phyloP scores from a whole-genome alignment of 2,329 filamentous ascomycete genomes.

The Tolypocladium sp. region DNA sequence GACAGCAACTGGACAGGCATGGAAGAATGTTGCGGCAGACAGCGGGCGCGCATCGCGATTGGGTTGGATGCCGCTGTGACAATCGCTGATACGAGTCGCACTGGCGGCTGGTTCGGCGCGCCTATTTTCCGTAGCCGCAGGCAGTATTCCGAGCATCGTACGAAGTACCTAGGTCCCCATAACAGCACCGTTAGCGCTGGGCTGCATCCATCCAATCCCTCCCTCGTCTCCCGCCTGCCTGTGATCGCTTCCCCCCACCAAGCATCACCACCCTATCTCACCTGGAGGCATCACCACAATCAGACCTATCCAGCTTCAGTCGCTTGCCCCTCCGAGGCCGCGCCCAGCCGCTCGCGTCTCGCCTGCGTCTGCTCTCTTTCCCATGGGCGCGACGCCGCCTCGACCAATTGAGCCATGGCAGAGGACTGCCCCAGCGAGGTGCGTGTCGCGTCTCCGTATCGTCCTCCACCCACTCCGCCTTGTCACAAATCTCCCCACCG shows the following conservation, averaged over 20 bases:
- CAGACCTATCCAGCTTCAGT: not conserved
- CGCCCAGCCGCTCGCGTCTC: not conserved
- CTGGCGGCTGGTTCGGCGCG: not conserved
- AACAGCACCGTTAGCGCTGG: not conserved
- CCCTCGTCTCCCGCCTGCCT: not conserved
- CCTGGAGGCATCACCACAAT: not conserved
- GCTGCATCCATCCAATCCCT: not conserved
- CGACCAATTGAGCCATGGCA: conserved; percentile 39
- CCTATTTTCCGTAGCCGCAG: not conserved
- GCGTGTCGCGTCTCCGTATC: conserved; percentile 17
- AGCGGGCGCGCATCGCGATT: not conserved
- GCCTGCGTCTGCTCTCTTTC: conserved; percentile 10
- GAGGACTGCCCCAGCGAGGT: conserved; percentile 34
- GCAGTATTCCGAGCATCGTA: no score
- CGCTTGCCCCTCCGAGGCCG: not conserved
- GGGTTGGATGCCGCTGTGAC: no score
- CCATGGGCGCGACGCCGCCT: conserved; percentile 34
- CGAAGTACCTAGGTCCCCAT: not conserved
- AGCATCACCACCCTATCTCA: not conserved
- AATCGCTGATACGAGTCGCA: not conserved
- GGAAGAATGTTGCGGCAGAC: not conserved
- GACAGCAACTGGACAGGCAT: not conserved
- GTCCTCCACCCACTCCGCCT: not conserved
- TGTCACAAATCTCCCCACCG: not conserved
- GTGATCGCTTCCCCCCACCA: not conserved